These are phyloP conservation scores for Galerina sulciceps DNA, from an alignment of 768 basidiomycete species.

Conservation along the genomic window DNA sequence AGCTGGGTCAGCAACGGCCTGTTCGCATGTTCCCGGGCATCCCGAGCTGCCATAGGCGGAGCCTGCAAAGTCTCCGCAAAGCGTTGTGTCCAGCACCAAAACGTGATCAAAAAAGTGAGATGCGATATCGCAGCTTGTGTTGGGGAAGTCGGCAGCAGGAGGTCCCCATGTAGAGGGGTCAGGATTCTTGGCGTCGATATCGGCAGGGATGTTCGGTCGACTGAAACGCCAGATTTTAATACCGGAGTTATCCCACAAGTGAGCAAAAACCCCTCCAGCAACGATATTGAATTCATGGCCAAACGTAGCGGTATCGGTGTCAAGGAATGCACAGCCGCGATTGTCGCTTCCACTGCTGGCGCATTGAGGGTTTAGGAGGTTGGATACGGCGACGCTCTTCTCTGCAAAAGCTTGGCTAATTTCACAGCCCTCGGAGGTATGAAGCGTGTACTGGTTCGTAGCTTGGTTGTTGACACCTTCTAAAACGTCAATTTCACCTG, in stretches of 20 bases:
- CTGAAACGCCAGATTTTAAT: conserved; percentile 64
- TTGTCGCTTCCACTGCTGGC: conserved; percentile 43
- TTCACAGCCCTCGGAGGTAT: conserved; percentile 52
- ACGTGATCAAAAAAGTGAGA: conserved; percentile 57
- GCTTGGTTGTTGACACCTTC: conserved; percentile 70
- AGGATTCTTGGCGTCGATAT: conserved; percentile 49
- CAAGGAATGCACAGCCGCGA: conserved; percentile 54
- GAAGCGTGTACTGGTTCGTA: conserved; percentile 69
- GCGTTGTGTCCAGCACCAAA: conserved; percentile 50
- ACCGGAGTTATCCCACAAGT: conserved; percentile 55
- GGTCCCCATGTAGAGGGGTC: conserved; percentile 54
- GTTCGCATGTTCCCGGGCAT: conserved; percentile 41
- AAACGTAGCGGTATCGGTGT: conserved; percentile 40
- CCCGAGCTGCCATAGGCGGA: conserved; percentile 36
- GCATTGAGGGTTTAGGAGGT: conserved; percentile 38
- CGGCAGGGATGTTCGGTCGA: conserved; percentile 52
- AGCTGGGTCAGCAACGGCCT: conserved; percentile 28
- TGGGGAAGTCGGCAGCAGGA: conserved; percentile 56
- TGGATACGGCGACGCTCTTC: conserved; percentile 26
- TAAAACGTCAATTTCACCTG: conserved; percentile 73
- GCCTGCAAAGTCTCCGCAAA: conserved; percentile 53
- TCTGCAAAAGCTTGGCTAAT: conserved; percentile 25
- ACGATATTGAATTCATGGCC: conserved; percentile 49
- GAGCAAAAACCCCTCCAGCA: conserved; percentile 57
- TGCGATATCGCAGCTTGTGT: conserved; percentile 50